phyloP scores from a whole-genome alignment of 1,284 basidiomycete genomes.

The Rhodofomes roseus region DNA sequence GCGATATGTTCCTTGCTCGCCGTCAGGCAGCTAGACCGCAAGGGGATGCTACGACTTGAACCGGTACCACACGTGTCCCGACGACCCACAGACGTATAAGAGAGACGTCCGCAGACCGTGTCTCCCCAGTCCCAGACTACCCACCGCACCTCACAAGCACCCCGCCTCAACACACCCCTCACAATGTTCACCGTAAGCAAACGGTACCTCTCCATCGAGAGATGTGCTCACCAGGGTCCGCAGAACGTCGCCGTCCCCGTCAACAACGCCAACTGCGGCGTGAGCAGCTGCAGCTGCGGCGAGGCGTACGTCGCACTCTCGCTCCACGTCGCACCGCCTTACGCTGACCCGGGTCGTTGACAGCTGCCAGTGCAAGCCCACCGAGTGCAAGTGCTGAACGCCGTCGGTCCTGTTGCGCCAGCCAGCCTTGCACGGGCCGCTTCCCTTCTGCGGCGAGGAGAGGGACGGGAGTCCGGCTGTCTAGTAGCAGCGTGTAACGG shows the following conservation, averaged over 20 bases:
- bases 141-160: not conserved
- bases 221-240: not conserved
- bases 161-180: not conserved
- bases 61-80: constrained; percentile 2
- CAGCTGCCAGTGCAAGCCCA: constrained; percentile 55
- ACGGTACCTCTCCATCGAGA: not conserved
- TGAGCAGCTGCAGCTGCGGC: constrained; percentile 48
- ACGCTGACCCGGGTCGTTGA: constrained; percentile 7
- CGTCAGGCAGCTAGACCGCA: no score
- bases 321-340: not conserved
- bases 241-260: constrained; percentile 40
- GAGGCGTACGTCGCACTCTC: constrained; percentile 32
- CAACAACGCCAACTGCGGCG: constrained; percentile 45
- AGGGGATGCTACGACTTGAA: no score
- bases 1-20: no score
- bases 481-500: no score
- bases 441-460: no score
- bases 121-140: constrained; percentile 5
- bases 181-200: constrained; percentile 8
- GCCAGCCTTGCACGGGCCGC: no score
- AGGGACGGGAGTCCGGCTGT: no score
- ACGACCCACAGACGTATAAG: constrained; percentile 2
- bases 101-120: not conserved
- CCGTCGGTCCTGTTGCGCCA: no score
- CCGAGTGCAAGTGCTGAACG: constrained; percentile 66